Percentiles rank a stretch among this genome's conserved stretches.
phyloP scores from a whole-genome alignment of 371 early-diverging fungal species.

The Gilbertella persicaria region DNA sequence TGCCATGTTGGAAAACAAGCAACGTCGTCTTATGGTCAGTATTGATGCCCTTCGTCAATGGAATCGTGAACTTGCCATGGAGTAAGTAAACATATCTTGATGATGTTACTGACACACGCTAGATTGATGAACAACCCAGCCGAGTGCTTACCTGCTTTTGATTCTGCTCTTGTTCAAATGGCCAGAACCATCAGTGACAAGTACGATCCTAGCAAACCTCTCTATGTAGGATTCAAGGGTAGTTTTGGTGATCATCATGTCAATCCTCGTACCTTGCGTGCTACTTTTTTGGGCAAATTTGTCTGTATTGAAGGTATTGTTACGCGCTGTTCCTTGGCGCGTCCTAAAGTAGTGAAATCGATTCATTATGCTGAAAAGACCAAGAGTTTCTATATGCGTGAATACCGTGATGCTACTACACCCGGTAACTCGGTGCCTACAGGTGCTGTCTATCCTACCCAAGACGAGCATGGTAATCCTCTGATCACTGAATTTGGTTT shows the following conservation, averaged over 20 bases:
- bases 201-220: conserved; percentile 45
- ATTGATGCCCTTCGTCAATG: conserved; percentile 86
- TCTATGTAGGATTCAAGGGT: conserved; percentile 89
- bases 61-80: conserved; percentile 64
- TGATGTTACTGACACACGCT: too few species aligned
- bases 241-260: conserved; percentile 92
- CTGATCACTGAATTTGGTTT: conserved; percentile 95
- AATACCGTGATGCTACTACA: conserved; percentile 85
- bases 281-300: conserved; percentile 84
- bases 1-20: conserved; percentile 61
- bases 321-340: conserved; percentile 95
- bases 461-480: conserved; percentile 92
- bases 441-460: conserved; percentile 78
- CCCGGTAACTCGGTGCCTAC: conserved; percentile 66
- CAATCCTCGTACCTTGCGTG: conserved; percentile 90
- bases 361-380: conserved; percentile 95
- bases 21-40: conserved; percentile 82
- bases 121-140: conserved; percentile 78
- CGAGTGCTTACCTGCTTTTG: conserved; percentile 86
- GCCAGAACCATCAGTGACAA: conserved; percentile 28
- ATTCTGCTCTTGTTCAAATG: conserved; percentile 75
- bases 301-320: conserved; percentile 99
- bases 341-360: conserved; percentile 94
- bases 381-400: conserved; percentile 81
- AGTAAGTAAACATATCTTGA: conserved; percentile 45